phyloP scores from a whole-genome alignment of 768 basidiomycete species.

The Leccinum olivaceopallidum region DNA sequence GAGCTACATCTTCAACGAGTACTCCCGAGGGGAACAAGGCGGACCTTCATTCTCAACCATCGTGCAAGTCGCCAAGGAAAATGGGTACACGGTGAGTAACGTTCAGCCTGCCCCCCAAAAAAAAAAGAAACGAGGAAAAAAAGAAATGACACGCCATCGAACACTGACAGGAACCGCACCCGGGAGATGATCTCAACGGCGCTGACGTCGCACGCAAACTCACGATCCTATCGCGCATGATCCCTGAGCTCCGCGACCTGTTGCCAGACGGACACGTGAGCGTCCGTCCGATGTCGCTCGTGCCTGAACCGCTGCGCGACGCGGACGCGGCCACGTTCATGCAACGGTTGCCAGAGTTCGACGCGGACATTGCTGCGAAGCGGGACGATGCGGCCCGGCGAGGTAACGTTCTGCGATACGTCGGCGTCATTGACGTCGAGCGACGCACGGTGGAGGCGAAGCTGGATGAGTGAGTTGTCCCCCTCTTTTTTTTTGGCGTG shows the following conservation, averaged over 20 bases:
- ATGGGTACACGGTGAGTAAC: conserved; percentile 84
- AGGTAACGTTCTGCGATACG: conserved; percentile 88
- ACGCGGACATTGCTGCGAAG: conserved; percentile 72
- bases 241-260: conserved; percentile 48
- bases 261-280: conserved; percentile 80
- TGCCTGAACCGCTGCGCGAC: conserved; percentile 71
- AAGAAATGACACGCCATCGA: conserved; percentile 26
- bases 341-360: conserved; percentile 75
- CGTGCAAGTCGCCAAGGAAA: conserved; percentile 83
- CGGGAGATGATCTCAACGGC: conserved; percentile 94
- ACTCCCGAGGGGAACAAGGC: conserved; percentile 63
- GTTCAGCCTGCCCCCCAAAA: no score
- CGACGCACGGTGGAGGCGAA: conserved; percentile 70
- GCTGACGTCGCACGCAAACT: conserved; percentile 97
- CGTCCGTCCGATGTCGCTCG: conserved; percentile 82
- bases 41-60: conserved; percentile 86
- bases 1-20: conserved; percentile 99
- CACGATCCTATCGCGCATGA: conserved; percentile 87
- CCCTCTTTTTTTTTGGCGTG: neutral
- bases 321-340: conserved; percentile 86
- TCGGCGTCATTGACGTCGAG: conserved; percentile 90
- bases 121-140: neutral
- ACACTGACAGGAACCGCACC: conserved; percentile 88
- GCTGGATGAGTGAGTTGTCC: conserved; percentile 71
- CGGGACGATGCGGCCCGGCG: conserved; percentile 76